A percentile compares a stretch with the other conserved stretches of the same genome.
Conservation (phyloP, 768 basidiomycete genomes). For the Clavaria fumosa region DNA sequence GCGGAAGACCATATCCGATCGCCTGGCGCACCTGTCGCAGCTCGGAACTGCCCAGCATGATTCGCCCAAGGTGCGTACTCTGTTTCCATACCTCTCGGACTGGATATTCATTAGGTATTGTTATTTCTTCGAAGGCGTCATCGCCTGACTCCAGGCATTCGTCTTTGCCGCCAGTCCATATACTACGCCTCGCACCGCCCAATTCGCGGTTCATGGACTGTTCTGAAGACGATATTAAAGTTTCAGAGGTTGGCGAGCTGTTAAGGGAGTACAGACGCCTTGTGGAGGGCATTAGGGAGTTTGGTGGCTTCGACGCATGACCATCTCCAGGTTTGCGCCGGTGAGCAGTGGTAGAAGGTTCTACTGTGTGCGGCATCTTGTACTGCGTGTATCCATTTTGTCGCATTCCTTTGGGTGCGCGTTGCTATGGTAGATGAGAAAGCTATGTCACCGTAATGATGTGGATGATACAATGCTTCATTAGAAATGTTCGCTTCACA, state of each 20-base stretch:
- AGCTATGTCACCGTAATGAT: too few species aligned
- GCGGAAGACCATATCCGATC: conserved; percentile 65
- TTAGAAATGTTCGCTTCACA: too few species aligned
- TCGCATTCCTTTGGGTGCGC: too few species aligned
- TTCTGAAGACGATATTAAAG: conserved; percentile 55
- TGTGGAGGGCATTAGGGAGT: conserved; percentile 47
- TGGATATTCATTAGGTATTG: conserved; percentile 5
- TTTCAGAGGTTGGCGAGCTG: conserved; percentile 71
- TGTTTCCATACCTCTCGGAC: neutral
- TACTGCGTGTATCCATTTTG: too few species aligned
- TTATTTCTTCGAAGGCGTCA: conserved; percentile 14
- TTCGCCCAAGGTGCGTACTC: conserved; percentile 18
- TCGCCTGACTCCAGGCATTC: conserved; percentile 26
- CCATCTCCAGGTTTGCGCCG: too few species aligned
- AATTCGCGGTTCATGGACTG: conserved; percentile 59
- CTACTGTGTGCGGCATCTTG: too few species aligned
- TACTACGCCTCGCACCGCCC: conserved; percentile 40
- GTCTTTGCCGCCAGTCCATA: conserved; percentile 25
- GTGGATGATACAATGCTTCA: too few species aligned
- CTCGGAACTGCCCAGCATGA: conserved; percentile 17
- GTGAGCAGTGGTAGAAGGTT: too few species aligned
- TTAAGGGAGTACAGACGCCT: conserved; percentile 69
- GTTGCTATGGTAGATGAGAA: too few species aligned
- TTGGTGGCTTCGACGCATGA: conserved; percentile 40
- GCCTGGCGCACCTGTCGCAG: conserved; percentile 66